Evolutionary conservation across 2,329 filamentous ascomycete genomes (phyloP).

Genomic region (Metarhizium anisopliae): DNA sequence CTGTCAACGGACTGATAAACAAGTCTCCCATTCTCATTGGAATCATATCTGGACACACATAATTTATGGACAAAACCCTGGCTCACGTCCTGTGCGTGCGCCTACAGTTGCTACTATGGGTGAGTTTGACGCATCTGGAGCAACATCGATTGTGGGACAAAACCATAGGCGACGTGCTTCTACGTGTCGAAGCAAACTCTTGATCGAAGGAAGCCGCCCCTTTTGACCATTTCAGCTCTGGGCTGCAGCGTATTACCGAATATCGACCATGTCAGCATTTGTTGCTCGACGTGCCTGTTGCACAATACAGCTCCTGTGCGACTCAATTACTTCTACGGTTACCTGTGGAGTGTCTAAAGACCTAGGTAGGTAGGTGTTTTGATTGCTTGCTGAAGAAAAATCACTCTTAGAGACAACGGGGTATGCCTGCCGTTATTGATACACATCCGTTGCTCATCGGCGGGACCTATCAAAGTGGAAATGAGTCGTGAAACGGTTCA

Average conservation of each 20-base stretch:
- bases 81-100: background rate
- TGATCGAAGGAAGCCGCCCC: background rate
- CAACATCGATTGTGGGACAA: background rate
- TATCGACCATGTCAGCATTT: background rate
- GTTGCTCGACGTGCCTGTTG: background rate
- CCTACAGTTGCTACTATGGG: background rate
- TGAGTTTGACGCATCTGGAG: background rate
- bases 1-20: background rate
- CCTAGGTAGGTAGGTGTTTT: background rate
- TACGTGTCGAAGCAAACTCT: background rate
- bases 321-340: background rate
- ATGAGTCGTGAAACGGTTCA: background rate
- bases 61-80: background rate
- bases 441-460: background rate
- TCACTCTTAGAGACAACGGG: background rate
- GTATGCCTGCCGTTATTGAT: background rate
- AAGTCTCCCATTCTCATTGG: background rate
- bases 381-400: background rate
- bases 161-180: background rate
- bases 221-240: background rate
- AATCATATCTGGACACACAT: background rate
- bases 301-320: background rate
- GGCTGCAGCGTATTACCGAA: background rate
- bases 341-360: background rate
- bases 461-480: background rate